These are phyloP conservation scores for Mycotypha africana DNA, from an alignment of 371 early-diverging fungal genomes.

Conservation along the genomic window DNA sequence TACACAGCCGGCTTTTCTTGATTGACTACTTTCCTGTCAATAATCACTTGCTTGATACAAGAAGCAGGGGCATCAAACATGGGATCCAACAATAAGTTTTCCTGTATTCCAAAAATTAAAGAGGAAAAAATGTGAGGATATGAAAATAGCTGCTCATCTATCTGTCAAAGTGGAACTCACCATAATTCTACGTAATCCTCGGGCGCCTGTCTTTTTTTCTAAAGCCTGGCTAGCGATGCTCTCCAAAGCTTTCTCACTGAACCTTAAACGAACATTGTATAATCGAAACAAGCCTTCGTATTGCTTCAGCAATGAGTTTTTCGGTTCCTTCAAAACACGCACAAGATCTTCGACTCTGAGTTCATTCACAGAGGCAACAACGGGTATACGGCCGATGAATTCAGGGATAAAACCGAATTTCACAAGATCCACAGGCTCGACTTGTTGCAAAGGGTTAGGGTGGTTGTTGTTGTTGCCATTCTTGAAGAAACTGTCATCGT, in stretches of 20 bases:
- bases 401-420: constrained; percentile 90
- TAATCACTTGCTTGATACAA: constrained; percentile 63
- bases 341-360: constrained; percentile 68
- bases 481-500: no score
- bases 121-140: no score
- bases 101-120: constrained; percentile 42
- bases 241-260: constrained; percentile 66
- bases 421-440: constrained; percentile 63
- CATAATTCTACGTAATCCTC: constrained; percentile 85
- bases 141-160: not conserved
- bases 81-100: constrained; percentile 68
- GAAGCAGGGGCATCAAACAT: constrained; percentile 82
- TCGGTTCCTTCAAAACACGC: constrained; percentile 78
- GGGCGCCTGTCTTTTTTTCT: constrained; percentile 84
- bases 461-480: no score
- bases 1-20: constrained; percentile 15
- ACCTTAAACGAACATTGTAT: constrained; percentile 58
- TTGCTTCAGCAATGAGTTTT: constrained; percentile 80
- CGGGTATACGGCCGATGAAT: constrained; percentile 85
- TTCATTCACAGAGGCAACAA: constrained; percentile 77
- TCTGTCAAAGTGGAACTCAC: constrained; percentile 13
- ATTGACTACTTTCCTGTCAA: constrained; percentile 55
- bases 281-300: constrained; percentile 72
- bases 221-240: constrained; percentile 72
- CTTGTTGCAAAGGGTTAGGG: constrained; percentile 11